phyloP scores from a whole-genome alignment of 2,329 filamentous ascomycete genomes.

The Claviceps capensis region DNA sequence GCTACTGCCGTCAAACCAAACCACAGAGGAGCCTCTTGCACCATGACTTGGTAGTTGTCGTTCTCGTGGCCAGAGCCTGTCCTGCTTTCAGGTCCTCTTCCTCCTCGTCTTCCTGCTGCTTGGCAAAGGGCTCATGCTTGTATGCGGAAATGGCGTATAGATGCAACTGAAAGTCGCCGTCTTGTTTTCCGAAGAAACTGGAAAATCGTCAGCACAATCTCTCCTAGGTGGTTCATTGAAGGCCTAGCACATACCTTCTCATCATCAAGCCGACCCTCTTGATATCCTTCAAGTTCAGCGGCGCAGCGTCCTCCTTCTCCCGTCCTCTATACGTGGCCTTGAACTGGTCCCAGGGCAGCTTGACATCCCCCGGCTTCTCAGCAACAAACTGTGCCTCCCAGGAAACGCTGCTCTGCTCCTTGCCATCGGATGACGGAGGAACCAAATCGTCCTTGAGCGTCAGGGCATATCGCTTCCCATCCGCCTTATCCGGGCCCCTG shows the following conservation, averaged over 20 bases:
- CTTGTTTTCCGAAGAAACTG: conserved; percentile 63
- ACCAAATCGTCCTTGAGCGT: conserved; percentile 59
- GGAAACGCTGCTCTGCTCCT: conserved; percentile 57
- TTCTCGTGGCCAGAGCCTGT: background rate
- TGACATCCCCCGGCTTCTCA: conserved; percentile 25
- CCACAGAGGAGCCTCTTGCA: conserved; percentile 17
- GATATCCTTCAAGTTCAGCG: conserved; percentile 45
- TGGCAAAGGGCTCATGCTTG: conserved; percentile 6
- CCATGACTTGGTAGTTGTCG: conserved; percentile 6
- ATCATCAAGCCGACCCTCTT: conserved; percentile 66
- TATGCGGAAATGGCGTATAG: conserved; percentile 17
- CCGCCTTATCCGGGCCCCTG: conserved; percentile 23
- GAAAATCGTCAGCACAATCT: no score
- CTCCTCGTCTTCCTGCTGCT: conserved; percentile 5
- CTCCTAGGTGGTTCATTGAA: no score
- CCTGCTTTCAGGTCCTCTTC: conserved; percentile 9
- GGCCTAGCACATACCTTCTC: conserved; percentile 45
- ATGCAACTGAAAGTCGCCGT: conserved; percentile 45
- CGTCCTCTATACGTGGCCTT: conserved; percentile 61
- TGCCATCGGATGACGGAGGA: conserved; percentile 42
- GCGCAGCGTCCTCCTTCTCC: conserved; percentile 43
- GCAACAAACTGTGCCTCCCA: conserved; percentile 59
- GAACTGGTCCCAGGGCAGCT: conserved; percentile 50
- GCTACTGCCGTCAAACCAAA: conserved; percentile 7
- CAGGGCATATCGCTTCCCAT: conserved; percentile 59